Evolutionary conservation across 2,329 filamentous ascomycete genomes (phyloP).

Genomic region (Colletotrichum aenigma): DNA sequence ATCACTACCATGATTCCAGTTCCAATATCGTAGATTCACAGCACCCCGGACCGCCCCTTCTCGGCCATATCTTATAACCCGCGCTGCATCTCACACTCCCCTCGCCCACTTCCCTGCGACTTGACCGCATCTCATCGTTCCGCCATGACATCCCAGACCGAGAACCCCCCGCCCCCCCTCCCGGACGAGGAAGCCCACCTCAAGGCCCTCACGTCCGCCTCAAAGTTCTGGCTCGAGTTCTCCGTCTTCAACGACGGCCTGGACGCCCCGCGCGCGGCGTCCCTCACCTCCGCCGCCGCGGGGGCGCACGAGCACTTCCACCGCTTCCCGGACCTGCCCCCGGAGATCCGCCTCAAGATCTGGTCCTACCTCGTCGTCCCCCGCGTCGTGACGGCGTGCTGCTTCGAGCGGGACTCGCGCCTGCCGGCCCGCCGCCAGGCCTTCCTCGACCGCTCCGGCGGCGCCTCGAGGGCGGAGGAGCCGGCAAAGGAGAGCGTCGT

Average conservation of each 20-base stretch:
- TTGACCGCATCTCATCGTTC: neutral
- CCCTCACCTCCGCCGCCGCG: neutral
- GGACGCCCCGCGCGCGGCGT: conserved; percentile 19
- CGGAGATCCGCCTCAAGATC: conserved; percentile 53
- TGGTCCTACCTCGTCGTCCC: conserved; percentile 50
- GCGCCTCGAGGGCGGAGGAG: conserved; percentile 14
- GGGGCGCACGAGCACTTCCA: conserved; percentile 40
- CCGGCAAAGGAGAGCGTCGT: conserved; percentile 19
- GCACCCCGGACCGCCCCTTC: neutral
- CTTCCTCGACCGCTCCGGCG: conserved; percentile 8
- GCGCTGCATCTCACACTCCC: neutral
- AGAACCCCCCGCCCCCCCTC: neutral
- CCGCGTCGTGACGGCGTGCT: conserved; percentile 48
- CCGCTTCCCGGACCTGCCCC: conserved; percentile 42
- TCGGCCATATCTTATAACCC: neutral
- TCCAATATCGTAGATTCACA: neutral
- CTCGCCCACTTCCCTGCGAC: neutral
- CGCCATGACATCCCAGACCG: neutral
- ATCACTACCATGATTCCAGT: neutral
- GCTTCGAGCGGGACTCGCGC: conserved; percentile 36
- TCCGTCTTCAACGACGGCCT: conserved; percentile 47
- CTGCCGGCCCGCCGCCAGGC: conserved; percentile 28
- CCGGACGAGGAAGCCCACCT: conserved; percentile 5
- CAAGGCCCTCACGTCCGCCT: conserved; percentile 17
- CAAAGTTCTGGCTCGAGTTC: conserved; percentile 51